Evolutionary conservation across 495 filamentous ascomycete species (phyloP), one percentile per base, ranked within the genome.

Genomic region (Xylaria venustula): DNA sequence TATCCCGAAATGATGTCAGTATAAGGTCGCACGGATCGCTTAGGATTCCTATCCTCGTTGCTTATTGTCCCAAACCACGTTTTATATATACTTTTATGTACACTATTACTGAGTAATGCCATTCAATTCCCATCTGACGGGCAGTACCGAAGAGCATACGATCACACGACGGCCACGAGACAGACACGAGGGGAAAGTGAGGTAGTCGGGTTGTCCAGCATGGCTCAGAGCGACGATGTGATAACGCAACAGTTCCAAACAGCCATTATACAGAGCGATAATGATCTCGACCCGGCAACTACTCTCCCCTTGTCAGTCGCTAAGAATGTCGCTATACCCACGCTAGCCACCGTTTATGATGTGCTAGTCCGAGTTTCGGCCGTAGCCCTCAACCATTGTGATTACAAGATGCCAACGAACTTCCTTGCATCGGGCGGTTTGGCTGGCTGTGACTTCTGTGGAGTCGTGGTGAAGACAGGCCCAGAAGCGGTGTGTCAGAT

Each of bases 371-470:
- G 68, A 15, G 72, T 72, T 15, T 53, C 63, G 12, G 67, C 73
- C 4, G 79, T 81, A n/a, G 78, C 73, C 7, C 55, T 83, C 17
- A 83, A 82, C 61, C 80, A 79, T 0, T 72, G 63, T 40, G 80
- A 82, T 64, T 73, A 60, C 54, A 83, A 82, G 48, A 77, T 79
- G 69, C 64, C 72, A n/a, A 62, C 67, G 14, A 55, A 67, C 14
- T 75, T 79, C 17, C 66, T 72, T 0, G 67, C 52, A 0, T 68
- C 67, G 2, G 79, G 79, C 2, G 70, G 66, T 7, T 63, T 70
- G 58, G 58, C 69, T 52, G 79, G 79, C 0, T 78, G 70, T 61
- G 81, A 83, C 60, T 82, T 71, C 53, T 71, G 77, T 3, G 81
- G 81, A 1, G 66, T 64, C 0, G 71, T 82, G 0, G 73, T 75